Conservation (phyloP, 2,329 filamentous ascomycete species). For the Cladophialophora chaetospira region DNA sequence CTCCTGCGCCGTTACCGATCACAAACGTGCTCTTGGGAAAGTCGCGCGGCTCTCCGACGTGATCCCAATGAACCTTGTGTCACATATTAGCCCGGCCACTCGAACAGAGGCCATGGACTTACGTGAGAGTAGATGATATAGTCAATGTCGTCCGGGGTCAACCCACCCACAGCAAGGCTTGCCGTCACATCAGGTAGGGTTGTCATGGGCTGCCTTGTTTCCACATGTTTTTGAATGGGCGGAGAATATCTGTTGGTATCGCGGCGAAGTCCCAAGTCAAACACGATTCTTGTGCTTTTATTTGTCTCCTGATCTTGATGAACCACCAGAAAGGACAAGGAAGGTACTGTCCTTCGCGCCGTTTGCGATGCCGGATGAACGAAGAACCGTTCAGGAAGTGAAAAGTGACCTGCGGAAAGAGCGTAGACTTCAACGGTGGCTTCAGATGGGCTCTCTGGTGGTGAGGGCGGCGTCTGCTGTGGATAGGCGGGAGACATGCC, state of each 20-base stretch:
- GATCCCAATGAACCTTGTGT: slow-evolving; percentile 39
- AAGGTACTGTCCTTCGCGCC: slow-evolving; percentile 35
- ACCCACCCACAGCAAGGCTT: slow-evolving; percentile 41
- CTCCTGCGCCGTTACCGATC: slow-evolving; percentile 37
- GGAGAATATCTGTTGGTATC: slow-evolving; percentile 30
- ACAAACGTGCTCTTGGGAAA: slow-evolving; percentile 43
- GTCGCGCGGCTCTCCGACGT: slow-evolving; percentile 43
- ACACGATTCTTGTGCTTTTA: slow-evolving; percentile 33
- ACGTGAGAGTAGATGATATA: slow-evolving; percentile 47
- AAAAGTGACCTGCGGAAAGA: slow-evolving; percentile 37
- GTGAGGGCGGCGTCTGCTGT: slow-evolving; percentile 25
- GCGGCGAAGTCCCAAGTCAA: slow-evolving; percentile 38
- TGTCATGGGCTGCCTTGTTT: slow-evolving; percentile 33
- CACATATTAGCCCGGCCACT: background rate
- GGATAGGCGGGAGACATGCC: slow-evolving; percentile 25
- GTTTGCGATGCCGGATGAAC: slow-evolving; percentile 33
- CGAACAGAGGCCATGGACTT: slow-evolving; percentile 22
- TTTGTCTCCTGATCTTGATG: slow-evolving; percentile 27
- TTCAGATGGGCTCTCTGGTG: slow-evolving; percentile 25
- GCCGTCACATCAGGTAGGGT: slow-evolving; percentile 35
- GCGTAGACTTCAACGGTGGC: slow-evolving; percentile 41
- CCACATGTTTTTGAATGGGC: slow-evolving; percentile 34
- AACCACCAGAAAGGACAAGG: slow-evolving; percentile 37
- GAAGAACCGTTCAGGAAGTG: slow-evolving; percentile 36
- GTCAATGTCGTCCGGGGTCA: slow-evolving; percentile 44